Evolutionary conservation across 2,329 filamentous ascomycete genomes (phyloP).

Genomic region (Cytospora piceae): DNA sequence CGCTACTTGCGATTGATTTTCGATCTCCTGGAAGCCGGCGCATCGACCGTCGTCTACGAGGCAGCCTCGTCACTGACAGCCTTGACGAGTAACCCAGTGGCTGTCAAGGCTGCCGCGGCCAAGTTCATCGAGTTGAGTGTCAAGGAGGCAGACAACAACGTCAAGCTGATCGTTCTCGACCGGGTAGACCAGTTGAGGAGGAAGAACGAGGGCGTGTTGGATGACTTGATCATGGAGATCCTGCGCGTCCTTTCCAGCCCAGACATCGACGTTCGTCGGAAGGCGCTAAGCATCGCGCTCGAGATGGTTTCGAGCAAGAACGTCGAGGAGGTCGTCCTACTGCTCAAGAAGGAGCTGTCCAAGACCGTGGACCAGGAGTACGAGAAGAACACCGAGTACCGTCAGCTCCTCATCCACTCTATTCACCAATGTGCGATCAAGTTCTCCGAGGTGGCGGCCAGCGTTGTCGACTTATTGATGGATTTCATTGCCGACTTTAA

Average conservation of each 20-base stretch:
- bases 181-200: conserved; percentile 85
- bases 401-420: conserved; percentile 91
- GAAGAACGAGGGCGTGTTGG: conserved; percentile 87
- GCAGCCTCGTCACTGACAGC: conserved; percentile 93
- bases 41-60: conserved; percentile 96
- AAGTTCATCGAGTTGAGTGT: conserved; percentile 98
- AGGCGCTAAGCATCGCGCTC: conserved; percentile 85
- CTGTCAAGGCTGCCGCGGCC: conserved; percentile 91
- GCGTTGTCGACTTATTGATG: conserved; percentile 95
- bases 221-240: conserved; percentile 96
- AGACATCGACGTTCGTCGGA: conserved; percentile 92
- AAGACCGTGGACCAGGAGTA: conserved; percentile 99
- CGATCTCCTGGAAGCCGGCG: conserved; percentile 88
- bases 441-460: conserved; percentile 96
- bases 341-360: conserved; percentile 95
- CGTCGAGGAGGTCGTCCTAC: conserved; percentile 92
- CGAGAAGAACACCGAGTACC: conserved; percentile 96
- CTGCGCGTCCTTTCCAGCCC: conserved; percentile 92
- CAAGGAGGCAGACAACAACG: conserved; percentile 98
- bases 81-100: conserved; percentile 93
- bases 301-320: conserved; percentile 99
- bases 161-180: conserved; percentile 97
- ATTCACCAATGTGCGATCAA: conserved; percentile 99
- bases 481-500: conserved; percentile 99
- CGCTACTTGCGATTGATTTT: conserved; percentile 94